Evolutionary conservation across 371 early-diverging fungal species (phyloP).

Genomic region (Mucor velutinosus): DNA sequence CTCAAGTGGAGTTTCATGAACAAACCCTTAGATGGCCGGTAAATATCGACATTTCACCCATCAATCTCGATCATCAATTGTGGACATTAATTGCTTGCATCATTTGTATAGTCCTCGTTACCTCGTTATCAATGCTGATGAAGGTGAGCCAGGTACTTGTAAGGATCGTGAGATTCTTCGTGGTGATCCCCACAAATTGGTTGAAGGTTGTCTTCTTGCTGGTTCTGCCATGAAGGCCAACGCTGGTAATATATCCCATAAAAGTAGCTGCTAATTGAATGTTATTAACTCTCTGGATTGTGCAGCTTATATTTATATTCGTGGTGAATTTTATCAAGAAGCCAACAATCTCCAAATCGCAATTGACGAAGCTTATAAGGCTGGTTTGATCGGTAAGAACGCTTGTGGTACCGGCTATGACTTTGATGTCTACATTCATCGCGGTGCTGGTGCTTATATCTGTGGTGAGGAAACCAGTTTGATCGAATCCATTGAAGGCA

Average conservation of each 20-base stretch:
- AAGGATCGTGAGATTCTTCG: conserved; percentile 99
- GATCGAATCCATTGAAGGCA: conserved; percentile 97
- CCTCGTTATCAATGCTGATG: conserved; percentile 97
- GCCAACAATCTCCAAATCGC: conserved; percentile 93
- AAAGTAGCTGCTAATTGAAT: background rate
- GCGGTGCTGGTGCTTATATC: conserved; percentile 98
- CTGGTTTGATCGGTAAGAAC: conserved; percentile 96
- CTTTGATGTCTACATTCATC: conserved; percentile 96
- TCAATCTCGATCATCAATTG: background rate
- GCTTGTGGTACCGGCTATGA: conserved; percentile 96
- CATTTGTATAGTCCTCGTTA: conserved; percentile 76
- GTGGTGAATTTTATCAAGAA: conserved; percentile 98
- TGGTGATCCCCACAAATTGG: conserved; percentile 96
- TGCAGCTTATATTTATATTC: conserved; percentile 94
- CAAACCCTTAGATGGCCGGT: conserved; percentile 86
- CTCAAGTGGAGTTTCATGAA: conserved; percentile 99
- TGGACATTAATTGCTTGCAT: background rate
- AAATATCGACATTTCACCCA: conserved; percentile 9
- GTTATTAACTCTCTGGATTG: background rate
- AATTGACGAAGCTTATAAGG: conserved; percentile 93
- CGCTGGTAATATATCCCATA: conserved; percentile 60
- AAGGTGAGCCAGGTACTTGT: conserved; percentile 99
- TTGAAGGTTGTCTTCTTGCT: conserved; percentile 96
- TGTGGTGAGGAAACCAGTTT: conserved; percentile 98
- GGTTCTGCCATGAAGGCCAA: conserved; percentile 97